These are phyloP conservation scores for Coemansia sp. DNA, from an alignment of 192 early-diverging fungal species.

Conservation along the genomic window DNA sequence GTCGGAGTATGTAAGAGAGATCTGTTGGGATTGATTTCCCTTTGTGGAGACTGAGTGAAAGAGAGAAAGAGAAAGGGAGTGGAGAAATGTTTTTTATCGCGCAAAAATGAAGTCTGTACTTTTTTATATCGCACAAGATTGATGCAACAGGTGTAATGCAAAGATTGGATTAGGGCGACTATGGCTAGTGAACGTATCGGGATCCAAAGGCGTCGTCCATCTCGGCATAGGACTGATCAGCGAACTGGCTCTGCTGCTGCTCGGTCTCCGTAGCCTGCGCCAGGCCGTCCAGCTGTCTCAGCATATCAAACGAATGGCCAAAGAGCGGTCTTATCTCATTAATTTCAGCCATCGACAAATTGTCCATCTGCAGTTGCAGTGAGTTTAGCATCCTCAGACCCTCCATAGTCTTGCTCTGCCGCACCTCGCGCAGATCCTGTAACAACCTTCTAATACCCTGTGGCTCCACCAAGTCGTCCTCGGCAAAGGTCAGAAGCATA, in stretches of 20 bases:
- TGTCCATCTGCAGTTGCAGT: constrained; percentile 79
- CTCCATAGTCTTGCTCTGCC: constrained; percentile 76
- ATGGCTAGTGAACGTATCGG: constrained; percentile 14
- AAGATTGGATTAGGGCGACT: not conserved
- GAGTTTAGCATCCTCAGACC: constrained; percentile 70
- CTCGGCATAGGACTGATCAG: constrained; percentile 35
- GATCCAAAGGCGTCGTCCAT: constrained; percentile 26
- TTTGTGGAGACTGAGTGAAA: not conserved
- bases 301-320: constrained; percentile 70
- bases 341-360: constrained; percentile 82
- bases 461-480: constrained; percentile 79
- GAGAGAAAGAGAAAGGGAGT: not conserved
- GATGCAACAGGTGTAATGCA: not conserved
- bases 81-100: not conserved
- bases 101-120: not conserved
- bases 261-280: constrained; percentile 18
- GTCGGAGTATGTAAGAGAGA: not conserved
- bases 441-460: constrained; percentile 73
- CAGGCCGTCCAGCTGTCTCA: constrained; percentile 40
- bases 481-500: constrained; percentile 73
- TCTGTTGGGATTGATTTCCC: not conserved
- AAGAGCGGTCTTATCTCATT: constrained; percentile 95
- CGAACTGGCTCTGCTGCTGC: constrained; percentile 34
- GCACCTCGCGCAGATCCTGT: constrained; percentile 81
- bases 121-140: too few relatives aligned